These are phyloP conservation scores for Dothideomycetes sp. DNA, from an alignment of 2,329 filamentous ascomycete genomes.

Conservation along the genomic window DNA sequence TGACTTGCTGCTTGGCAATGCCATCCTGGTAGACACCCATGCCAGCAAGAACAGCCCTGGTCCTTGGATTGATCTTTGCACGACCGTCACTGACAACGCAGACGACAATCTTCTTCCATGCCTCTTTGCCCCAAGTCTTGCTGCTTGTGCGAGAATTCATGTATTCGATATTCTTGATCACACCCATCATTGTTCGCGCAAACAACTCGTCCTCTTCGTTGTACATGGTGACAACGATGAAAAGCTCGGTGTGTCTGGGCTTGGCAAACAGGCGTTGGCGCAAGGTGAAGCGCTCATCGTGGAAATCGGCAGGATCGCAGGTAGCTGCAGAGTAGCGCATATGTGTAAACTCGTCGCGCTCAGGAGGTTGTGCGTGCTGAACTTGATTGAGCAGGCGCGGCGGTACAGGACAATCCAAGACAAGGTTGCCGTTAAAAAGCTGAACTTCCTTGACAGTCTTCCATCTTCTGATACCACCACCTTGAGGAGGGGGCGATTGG, in stretches of 20 bases:
- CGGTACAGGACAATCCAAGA: slow-evolving; percentile 91
- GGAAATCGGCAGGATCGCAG: slow-evolving; percentile 83
- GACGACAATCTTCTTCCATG: slow-evolving; percentile 99
- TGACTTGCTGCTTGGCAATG: slow-evolving; percentile 96
- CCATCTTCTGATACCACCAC: slow-evolving; percentile 68
- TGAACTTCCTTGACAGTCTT: slow-evolving; percentile 99
- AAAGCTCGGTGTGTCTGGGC: slow-evolving; percentile 82
- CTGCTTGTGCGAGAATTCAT: slow-evolving; percentile 91
- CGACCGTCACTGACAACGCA: slow-evolving; percentile 95
- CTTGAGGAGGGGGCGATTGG: slow-evolving; percentile 35
- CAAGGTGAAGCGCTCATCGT: slow-evolving; percentile 78
- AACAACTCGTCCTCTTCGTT: slow-evolving; percentile 97
- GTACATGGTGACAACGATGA: slow-evolving; percentile 98
- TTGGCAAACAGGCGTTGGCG: slow-evolving; percentile 89
- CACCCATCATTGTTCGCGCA: slow-evolving; percentile 87
- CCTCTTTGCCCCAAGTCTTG: slow-evolving; percentile 96
- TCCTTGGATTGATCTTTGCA: slow-evolving; percentile 90
- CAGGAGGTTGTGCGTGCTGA: slow-evolving; percentile 64
- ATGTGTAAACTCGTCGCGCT: slow-evolving; percentile 81
- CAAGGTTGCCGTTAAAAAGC: slow-evolving; percentile 89
- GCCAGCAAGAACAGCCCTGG: slow-evolving; percentile 76
- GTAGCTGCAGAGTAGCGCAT: slow-evolving; percentile 93
- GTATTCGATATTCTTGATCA: slow-evolving; percentile 98
- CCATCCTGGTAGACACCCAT: slow-evolving; percentile 97
- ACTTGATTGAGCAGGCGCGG: slow-evolving; percentile 79